Percentiles rank a stretch among this genome's conserved stretches.
phyloP scores from a whole-genome alignment of 805 yeast genomes.

The Spathaspora hagerdaliae region DNA sequence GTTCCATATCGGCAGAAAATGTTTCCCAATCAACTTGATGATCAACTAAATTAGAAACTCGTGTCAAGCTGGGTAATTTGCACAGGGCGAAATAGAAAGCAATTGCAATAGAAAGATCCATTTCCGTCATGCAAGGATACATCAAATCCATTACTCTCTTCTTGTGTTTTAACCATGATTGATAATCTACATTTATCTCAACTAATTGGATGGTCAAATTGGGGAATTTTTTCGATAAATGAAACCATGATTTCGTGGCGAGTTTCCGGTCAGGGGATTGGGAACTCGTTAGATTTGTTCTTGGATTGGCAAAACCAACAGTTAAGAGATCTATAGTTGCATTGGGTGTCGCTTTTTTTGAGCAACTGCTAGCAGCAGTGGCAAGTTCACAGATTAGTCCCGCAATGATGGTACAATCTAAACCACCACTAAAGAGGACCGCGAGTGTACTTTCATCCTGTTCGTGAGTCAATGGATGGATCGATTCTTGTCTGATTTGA shows the following conservation, averaged over 20 bases:
- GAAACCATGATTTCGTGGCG: conserved; percentile 59
- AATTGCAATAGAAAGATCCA: conserved; percentile 93
- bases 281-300: conserved; percentile 55
- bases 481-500: conserved; percentile 49
- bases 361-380: not conserved
- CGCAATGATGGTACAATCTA: conserved; percentile 86
- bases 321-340: conserved; percentile 67
- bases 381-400: conserved; percentile 34
- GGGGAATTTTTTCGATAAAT: conserved; percentile 40
- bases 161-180: conserved; percentile 52
- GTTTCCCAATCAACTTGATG: conserved; percentile 14
- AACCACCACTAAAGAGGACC: conserved; percentile 88
- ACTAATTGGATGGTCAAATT: conserved; percentile 46
- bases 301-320: conserved; percentile 88
- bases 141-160: conserved; percentile 60
- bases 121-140: conserved; percentile 82
- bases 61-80: conserved; percentile 22
- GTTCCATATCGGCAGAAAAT: conserved; percentile 9
- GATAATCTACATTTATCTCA: conserved; percentile 72
- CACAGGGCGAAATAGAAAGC: conserved; percentile 85
- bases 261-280: conserved; percentile 86
- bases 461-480: conserved; percentile 49
- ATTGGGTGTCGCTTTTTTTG: not conserved
- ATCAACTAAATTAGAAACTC: conserved; percentile 13
- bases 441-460: conserved; percentile 19